A percentile compares a stretch with the other conserved stretches of the same genome.
These are phyloP conservation scores for Chlamydomonas schloesseri DNA, from an alignment of 139 green algal species.

Conservation along the genomic window DNA sequence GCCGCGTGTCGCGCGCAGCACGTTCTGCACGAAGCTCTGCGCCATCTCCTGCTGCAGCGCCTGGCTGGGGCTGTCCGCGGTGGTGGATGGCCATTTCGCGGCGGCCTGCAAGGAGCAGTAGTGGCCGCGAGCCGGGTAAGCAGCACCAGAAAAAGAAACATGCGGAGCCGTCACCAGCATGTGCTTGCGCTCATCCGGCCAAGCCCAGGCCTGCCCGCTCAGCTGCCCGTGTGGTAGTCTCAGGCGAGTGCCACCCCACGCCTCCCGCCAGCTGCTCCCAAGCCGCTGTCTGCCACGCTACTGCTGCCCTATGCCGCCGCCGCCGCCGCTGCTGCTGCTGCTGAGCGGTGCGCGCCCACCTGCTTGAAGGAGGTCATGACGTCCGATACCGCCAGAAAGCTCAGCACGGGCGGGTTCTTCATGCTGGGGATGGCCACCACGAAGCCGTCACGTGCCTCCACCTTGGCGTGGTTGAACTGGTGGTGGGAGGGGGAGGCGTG, in stretches of 20 bases:
- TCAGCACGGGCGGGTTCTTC: conserved; percentile 40
- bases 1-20: conserved; percentile 37
- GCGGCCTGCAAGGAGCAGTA: background rate
- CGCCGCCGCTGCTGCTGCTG: no score
- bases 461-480: conserved; percentile 41
- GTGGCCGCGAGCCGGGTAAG: no score
- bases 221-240: no score
- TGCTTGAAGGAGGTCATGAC: conserved; percentile 45
- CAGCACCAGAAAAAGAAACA: background rate
- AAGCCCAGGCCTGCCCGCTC: no score
- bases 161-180: no score
- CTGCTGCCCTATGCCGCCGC: no score
- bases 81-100: conserved; percentile 11
- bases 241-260: no score
- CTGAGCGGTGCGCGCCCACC: no score
- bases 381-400: conserved; percentile 39
- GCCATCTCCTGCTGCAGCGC: conserved; percentile 28
- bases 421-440: conserved; percentile 27
- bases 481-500: background rate
- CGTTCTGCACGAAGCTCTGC: conserved; percentile 44
- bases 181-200: no score
- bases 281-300: no score
- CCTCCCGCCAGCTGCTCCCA: no score
- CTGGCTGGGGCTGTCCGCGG: background rate
- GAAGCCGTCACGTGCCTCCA: conserved; percentile 44